phyloP scores from a whole-genome alignment of 352 stramenopile species.

The Phytophthora constricta region DNA sequence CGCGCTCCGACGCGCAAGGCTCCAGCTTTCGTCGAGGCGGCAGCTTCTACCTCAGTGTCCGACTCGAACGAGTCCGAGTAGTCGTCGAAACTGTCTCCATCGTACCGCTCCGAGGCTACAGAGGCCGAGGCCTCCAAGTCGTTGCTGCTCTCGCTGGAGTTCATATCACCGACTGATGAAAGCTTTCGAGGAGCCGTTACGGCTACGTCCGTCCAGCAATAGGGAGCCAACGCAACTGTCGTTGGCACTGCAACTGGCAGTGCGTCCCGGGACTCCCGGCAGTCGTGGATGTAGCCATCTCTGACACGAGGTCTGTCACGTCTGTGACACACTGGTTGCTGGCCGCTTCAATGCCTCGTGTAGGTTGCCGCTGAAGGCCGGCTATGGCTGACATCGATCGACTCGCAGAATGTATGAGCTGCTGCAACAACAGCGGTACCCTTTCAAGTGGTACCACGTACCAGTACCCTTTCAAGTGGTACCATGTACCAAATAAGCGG shows the following conservation, averaged over 20 bases:
- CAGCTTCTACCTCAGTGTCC: conserved; percentile 17
- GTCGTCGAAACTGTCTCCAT: conserved; percentile 51
- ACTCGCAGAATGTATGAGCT: no score
- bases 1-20: conserved; percentile 23
- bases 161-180: conserved; percentile 13
- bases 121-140: conserved; percentile 20
- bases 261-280: no score
- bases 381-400: no score
- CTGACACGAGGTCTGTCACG: no score
- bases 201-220: no score
- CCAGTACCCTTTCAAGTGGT: no score
- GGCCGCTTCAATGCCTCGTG: no score
- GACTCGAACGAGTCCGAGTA: conserved; percentile 66
- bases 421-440: no score
- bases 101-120: conserved; percentile 29
- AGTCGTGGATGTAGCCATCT: no score
- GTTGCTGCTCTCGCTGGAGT: conserved; percentile 22
- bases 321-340: not conserved
- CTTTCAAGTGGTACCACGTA: no score
- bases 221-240: no score
- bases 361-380: not conserved
- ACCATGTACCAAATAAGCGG: no score
- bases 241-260: not conserved
- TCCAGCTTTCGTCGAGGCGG: not conserved
- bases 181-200: not conserved